Percentiles rank a stretch among this genome's conserved stretches.
Conservation (phyloP, 805 yeast genomes). For the Lachancea quebecensis region DNA sequence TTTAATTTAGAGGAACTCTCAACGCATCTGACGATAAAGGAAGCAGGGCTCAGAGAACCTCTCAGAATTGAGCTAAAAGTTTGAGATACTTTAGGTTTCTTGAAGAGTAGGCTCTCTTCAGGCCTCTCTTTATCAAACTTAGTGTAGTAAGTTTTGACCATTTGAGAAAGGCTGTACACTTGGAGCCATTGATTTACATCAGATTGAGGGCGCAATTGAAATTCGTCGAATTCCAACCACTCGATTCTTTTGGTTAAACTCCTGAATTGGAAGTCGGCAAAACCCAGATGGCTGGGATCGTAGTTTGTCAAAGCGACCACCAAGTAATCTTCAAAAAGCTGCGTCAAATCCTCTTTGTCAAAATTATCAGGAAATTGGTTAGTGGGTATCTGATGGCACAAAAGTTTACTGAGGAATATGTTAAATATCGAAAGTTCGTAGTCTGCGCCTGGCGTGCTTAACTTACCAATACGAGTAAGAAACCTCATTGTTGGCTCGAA, state of each 20-base stretch:
- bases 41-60: constrained; percentile 11
- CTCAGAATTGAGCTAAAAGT: constrained; percentile 11
- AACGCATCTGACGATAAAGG: constrained; percentile 17
- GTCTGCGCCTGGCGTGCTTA: constrained; percentile 38
- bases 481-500: constrained; percentile 36
- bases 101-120: constrained; percentile 13
- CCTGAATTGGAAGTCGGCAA: constrained; percentile 3
- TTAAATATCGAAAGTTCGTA: constrained; percentile 41
- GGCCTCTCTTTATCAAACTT: not conserved
- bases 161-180: constrained; percentile 12
- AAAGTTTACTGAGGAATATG: constrained; percentile 38
- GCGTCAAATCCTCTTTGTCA: constrained; percentile 3
- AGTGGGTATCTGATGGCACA: constrained; percentile 25
- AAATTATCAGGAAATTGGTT: constrained; percentile 8
- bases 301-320: constrained; percentile 10
- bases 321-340: constrained; percentile 14
- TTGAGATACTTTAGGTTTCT: constrained; percentile 16
- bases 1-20: constrained; percentile 4
- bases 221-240: constrained; percentile 18
- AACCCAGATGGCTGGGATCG: constrained; percentile 9
- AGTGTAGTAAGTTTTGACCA: constrained; percentile 14
- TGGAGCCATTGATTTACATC: constrained; percentile 17
- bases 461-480: constrained; percentile 31
- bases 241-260: not conserved
- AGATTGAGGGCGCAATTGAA: constrained; percentile 10